Conservation (phyloP, 1,284 basidiomycete species). For the Cystobasidium sp. region DNA sequence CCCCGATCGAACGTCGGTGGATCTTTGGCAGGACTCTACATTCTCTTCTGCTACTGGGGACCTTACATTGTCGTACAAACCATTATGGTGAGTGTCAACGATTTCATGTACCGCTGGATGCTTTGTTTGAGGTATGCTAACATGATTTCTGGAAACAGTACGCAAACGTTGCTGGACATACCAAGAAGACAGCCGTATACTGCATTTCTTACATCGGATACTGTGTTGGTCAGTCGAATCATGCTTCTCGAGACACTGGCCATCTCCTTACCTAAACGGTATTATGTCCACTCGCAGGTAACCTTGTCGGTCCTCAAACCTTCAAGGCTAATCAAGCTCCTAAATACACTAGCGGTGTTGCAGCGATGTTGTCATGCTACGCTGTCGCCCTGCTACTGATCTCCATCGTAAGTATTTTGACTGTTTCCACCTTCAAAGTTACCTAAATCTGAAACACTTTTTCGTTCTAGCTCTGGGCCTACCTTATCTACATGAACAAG, state of each 20-base stretch:
- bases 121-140: background rate
- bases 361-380: conserved; percentile 51
- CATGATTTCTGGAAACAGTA: background rate
- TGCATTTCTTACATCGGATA: conserved; percentile 53
- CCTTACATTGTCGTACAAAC: conserved; percentile 51
- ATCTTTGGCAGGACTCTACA: conserved; percentile 50
- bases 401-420: background rate
- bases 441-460: too few relatives aligned
- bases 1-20: conserved; percentile 45
- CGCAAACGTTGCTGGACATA: conserved; percentile 52
- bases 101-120: background rate
- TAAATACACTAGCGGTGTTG: conserved; percentile 47
- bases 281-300: background rate
- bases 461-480: conserved; percentile 44
- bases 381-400: conserved; percentile 46
- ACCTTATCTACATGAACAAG: conserved; percentile 45
- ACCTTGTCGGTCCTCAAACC: conserved; percentile 45
- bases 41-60: conserved; percentile 47
- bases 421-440: too few relatives aligned
- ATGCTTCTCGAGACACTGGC: background rate
- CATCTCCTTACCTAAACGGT: background rate
- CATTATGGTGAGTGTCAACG: conserved; percentile 46
- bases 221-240: conserved; percentile 46
- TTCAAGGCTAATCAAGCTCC: conserved; percentile 49
- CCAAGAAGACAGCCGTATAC: conserved; percentile 52